These are phyloP conservation scores for Antonospora locustae DNA, from an alignment of 371 early-diverging fungal genomes.

Conservation along the genomic window DNA sequence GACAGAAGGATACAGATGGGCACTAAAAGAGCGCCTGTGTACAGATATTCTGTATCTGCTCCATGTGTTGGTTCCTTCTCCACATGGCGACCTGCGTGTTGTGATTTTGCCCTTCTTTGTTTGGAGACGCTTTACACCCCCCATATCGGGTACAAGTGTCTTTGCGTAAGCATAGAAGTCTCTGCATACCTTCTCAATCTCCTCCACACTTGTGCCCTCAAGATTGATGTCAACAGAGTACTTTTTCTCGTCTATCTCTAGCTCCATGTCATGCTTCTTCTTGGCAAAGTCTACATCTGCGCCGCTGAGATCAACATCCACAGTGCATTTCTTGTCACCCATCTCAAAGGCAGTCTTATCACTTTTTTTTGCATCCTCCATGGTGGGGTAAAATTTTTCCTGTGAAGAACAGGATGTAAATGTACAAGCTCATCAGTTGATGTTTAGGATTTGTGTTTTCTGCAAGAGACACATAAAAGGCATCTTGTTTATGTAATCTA, in stretches of 20 bases:
- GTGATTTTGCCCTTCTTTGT: slow-evolving; percentile 30
- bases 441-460: too few species aligned
- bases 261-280: slow-evolving; percentile 27
- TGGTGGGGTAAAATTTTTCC: too few species aligned
- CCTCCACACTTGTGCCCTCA: slow-evolving; percentile 14
- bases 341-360: background rate
- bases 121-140: slow-evolving; percentile 11
- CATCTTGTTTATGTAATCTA: too few species aligned
- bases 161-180: slow-evolving; percentile 34
- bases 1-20: slow-evolving; percentile 12
- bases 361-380: background rate
- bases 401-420: too few species aligned
- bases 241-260: slow-evolving; percentile 4
- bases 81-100: slow-evolving; percentile 48
- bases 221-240: slow-evolving; percentile 27
- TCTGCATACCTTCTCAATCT: slow-evolving; percentile 17
- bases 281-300: slow-evolving; percentile 11
- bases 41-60: slow-evolving; percentile 35
- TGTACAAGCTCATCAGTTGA: too few species aligned
- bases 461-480: too few species aligned
- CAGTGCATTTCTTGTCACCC: slow-evolving; percentile 1
- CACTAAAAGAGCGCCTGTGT: slow-evolving; percentile 29
- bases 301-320: background rate
- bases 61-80: slow-evolving; percentile 50
- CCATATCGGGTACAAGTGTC: slow-evolving; percentile 7